Conservation (phyloP, 768 basidiomycete genomes). For the Pulveroboletus sp. region DNA sequence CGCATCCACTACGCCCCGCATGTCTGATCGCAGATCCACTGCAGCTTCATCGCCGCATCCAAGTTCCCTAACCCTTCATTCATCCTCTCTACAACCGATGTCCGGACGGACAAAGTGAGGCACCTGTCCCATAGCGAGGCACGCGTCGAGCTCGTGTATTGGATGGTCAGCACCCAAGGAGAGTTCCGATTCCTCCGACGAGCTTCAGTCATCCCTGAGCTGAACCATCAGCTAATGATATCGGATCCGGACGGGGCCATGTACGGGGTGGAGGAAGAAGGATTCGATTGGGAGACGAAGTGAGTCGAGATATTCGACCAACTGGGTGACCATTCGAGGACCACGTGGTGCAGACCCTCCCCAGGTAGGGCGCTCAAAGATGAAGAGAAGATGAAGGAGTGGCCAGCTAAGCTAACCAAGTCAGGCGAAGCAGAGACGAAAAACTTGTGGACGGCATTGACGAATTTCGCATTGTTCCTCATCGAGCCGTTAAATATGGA, state of each 20-base stretch:
- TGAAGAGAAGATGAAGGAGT: conserved; percentile 51
- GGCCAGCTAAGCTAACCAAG: conserved; percentile 55
- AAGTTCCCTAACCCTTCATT: conserved; percentile 48
- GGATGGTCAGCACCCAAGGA: conserved; percentile 59
- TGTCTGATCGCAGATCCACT: conserved; percentile 63
- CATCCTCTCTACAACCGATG: conserved; percentile 64
- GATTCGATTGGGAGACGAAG: conserved; percentile 57
- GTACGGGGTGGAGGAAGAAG: conserved; percentile 33
- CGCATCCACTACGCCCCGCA: conserved; percentile 50
- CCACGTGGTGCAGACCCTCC: conserved; percentile 63
- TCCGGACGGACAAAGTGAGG: conserved; percentile 62
- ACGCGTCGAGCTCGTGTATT: conserved; percentile 66
- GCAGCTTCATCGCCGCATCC: conserved; percentile 47
- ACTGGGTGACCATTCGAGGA: conserved; percentile 61
- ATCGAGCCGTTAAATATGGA: conserved; percentile 72
- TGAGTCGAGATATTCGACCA: conserved; percentile 54
- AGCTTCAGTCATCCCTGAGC: conserved; percentile 52
- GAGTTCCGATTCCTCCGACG: conserved; percentile 70
- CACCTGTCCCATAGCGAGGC: conserved; percentile 44
- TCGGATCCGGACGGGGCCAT: conserved; percentile 28
- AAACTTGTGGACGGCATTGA: too few species aligned
- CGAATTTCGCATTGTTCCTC: conserved; percentile 67
- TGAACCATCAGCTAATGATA: conserved; percentile 30
- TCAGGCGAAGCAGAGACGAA: conserved; percentile 41
- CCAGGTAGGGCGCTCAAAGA: conserved; percentile 54